Evolutionary conservation across 805 yeast species (phyloP).

Genomic region (Barnettozyma botsteinii): DNA sequence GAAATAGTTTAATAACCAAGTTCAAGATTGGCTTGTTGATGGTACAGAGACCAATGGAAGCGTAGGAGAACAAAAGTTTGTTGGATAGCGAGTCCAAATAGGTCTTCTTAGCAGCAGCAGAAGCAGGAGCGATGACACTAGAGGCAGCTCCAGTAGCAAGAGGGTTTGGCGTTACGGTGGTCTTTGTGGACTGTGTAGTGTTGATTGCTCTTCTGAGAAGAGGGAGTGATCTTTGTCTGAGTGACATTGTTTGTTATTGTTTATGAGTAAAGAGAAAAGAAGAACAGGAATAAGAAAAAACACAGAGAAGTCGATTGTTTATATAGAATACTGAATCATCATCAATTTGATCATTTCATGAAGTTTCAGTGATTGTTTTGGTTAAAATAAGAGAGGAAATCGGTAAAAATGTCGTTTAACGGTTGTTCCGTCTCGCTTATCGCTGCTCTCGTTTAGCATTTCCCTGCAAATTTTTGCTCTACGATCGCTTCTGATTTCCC

Average conservation of each 20-base stretch:
- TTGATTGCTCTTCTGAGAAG: conserved; percentile 15
- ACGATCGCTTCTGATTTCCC: no score
- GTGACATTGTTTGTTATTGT: background rate
- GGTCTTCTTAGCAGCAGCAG: conserved; percentile 13
- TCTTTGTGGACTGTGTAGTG: conserved; percentile 12
- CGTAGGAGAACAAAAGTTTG: conserved; percentile 55
- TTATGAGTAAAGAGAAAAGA: background rate
- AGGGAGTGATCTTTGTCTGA: conserved; percentile 3
- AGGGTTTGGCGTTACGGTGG: conserved; percentile 4
- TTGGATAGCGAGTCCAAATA: conserved; percentile 50
- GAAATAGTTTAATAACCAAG: conserved; percentile 58
- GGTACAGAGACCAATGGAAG: conserved; percentile 66
- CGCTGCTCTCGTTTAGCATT: background rate
- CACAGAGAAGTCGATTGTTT: background rate
- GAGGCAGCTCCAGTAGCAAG: background rate
- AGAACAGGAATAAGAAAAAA: background rate
- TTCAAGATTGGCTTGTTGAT: conserved; percentile 57
- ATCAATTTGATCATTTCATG: background rate
- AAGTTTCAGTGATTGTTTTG: background rate
- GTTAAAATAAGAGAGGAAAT: conserved; percentile 5
- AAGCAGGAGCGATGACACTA: background rate
- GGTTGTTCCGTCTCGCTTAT: conserved; percentile 4
- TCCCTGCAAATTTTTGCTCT: no score
- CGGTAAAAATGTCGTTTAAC: conserved; percentile 4
- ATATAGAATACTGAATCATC: no score